phyloP scores from a whole-genome alignment of 108 stramenopile genomes.

The Conticribra guillardii region DNA sequence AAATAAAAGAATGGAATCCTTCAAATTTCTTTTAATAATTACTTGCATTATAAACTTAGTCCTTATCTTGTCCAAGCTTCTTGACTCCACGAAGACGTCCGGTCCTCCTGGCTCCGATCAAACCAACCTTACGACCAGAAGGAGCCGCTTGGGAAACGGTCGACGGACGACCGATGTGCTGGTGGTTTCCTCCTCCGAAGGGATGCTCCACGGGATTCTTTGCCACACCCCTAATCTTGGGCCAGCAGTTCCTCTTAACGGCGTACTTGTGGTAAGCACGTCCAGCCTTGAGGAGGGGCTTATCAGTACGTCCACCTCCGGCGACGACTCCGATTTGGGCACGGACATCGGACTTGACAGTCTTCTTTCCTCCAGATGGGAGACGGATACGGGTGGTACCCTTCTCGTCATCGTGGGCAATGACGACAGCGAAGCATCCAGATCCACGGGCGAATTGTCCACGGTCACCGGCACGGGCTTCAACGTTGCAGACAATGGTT shows the following conservation, averaged over 20 bases:
- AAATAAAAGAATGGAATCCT: too few species aligned
- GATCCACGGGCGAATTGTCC: constrained; percentile 96
- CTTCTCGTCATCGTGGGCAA: constrained; percentile 99
- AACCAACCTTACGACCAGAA: constrained; percentile 98
- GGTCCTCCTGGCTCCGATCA: constrained; percentile 98
- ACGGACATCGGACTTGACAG: constrained; percentile 89
- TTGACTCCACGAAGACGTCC: constrained; percentile 98
- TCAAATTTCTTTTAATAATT: too few species aligned
- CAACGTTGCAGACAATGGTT: constrained; percentile 98
- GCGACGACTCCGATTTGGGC: constrained; percentile 99
- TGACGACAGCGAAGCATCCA: constrained; percentile 97
- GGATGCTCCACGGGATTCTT: constrained; percentile 99
- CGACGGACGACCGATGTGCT: constrained; percentile 99
- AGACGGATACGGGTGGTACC: constrained; percentile 98
- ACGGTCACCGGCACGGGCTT: constrained; percentile 94
- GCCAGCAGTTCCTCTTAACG: constrained; percentile 99
- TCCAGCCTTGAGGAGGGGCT: constrained; percentile 99
- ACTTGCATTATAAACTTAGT: too few species aligned
- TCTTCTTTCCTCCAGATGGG: constrained; percentile 99
- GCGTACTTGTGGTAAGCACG: constrained; percentile 99
- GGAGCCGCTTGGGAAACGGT: constrained; percentile 87
- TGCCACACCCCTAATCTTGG: constrained; percentile 99
- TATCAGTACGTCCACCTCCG: constrained; percentile 99
- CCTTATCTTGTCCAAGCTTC: constrained; percentile 94
- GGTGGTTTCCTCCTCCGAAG: constrained; percentile 99